Conservation (phyloP, 495 filamentous ascomycete species). For the Rostrohypoxylon terebratum region DNA sequence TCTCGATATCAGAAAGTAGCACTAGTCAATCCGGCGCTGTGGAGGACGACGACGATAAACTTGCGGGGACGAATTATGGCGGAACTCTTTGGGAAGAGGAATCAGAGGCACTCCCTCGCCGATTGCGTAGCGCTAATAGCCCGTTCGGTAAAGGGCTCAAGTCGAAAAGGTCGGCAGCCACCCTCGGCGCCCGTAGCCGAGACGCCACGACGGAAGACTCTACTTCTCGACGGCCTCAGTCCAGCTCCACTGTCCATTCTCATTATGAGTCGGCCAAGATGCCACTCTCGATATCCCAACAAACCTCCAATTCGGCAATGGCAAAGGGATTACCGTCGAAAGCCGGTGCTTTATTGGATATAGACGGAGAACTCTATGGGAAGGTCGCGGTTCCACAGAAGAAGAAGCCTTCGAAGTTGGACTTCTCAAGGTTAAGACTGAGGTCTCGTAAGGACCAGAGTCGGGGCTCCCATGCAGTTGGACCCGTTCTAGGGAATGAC, state of each 20-base stretch:
- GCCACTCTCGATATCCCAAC: conserved; percentile 65
- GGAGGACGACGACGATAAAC: conserved; percentile 31
- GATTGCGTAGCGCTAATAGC: conserved; percentile 33
- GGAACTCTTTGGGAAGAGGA: conserved; percentile 58
- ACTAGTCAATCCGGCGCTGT: conserved; percentile 42
- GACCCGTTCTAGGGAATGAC: conserved; percentile 47
- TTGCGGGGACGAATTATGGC: conserved; percentile 35
- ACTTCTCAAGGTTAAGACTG: conserved; percentile 57
- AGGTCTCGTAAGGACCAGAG: conserved; percentile 47
- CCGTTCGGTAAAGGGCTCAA: conserved; percentile 30
- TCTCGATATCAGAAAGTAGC: conserved; percentile 62
- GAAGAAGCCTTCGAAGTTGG: conserved; percentile 64
- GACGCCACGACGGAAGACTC: conserved; percentile 52
- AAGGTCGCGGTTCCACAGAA: conserved; percentile 42
- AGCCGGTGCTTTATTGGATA: conserved; percentile 56
- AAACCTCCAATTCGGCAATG: conserved; percentile 67
- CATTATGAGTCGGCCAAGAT: conserved; percentile 65
- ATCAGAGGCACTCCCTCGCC: conserved; percentile 59
- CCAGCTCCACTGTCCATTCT: conserved; percentile 63
- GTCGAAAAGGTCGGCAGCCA: conserved; percentile 40
- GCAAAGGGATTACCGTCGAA: conserved; percentile 63
- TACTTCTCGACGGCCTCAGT: conserved; percentile 57
- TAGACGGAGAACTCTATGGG: conserved; percentile 48
- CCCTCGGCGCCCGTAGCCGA: conserved; percentile 37
- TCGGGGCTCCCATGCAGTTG: conserved; percentile 22